Conservation (phyloP, 2,329 filamentous ascomycete species). For the Colletotrichum lini region DNA sequence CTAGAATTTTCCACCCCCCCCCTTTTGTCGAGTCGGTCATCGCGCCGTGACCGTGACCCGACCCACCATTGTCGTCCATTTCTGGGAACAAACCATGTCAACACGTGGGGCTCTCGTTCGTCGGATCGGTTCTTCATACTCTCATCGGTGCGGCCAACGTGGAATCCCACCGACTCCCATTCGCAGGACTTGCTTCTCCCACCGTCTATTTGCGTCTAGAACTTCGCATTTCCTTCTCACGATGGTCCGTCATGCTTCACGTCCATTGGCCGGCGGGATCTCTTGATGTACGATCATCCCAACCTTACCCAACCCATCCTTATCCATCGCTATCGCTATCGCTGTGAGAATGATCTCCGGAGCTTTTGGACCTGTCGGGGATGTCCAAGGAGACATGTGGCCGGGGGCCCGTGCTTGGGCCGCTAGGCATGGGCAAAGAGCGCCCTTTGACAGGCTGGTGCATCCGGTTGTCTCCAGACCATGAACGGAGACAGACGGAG, state of each 20-base stretch:
- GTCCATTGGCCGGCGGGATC: neutral
- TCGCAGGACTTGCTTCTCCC: slow-evolving; percentile 3
- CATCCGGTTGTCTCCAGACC: neutral
- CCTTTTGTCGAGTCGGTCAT: slow-evolving; percentile 8
- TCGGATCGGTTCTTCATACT: slow-evolving; percentile 22
- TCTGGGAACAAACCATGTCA: slow-evolving; percentile 35
- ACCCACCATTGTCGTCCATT: slow-evolving; percentile 2
- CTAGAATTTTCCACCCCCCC: slow-evolving; percentile 40
- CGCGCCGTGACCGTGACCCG: slow-evolving; percentile 6
- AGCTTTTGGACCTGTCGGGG: slow-evolving; percentile 22
- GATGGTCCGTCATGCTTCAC: slow-evolving; percentile 8
- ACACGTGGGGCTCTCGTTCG: slow-evolving; percentile 32
- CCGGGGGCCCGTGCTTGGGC: neutral
- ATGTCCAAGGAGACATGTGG: slow-evolving; percentile 13
- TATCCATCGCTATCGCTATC: slow-evolving; percentile 2
- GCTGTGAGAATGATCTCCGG: neutral
- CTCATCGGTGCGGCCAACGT: slow-evolving; percentile 32
- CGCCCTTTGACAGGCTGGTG: slow-evolving; percentile 9
- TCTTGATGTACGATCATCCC: too few species aligned
- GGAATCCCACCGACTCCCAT: slow-evolving; percentile 9
- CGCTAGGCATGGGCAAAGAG: neutral
- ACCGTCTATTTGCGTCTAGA: neutral
- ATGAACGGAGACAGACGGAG: neutral
- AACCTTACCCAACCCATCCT: neutral
- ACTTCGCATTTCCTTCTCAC: slow-evolving; percentile 1